A percentile compares a stretch with the other conserved stretches of the same genome.
Conservation (phyloP, 306 rosid genomes). For the Cucumis melo region DNA sequence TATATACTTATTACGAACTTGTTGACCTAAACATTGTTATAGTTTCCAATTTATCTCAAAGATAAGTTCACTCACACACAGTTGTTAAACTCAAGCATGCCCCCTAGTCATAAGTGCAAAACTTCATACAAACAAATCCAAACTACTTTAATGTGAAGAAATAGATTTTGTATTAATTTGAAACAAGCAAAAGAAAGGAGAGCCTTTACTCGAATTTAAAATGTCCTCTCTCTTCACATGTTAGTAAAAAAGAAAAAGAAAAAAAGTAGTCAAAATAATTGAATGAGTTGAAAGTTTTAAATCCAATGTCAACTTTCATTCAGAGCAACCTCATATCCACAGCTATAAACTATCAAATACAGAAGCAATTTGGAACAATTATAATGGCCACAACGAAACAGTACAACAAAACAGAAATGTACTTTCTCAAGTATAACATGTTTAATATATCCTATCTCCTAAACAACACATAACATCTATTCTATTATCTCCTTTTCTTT, state of each 20-base stretch:
- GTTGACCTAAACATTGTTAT: no score
- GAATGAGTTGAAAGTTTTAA: conserved; percentile 1
- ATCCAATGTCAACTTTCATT: neutral
- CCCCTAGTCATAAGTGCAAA: neutral
- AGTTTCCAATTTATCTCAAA: no score
- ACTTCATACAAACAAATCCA: neutral
- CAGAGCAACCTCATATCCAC: neutral
- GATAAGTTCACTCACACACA: no score
- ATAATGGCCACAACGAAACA: neutral
- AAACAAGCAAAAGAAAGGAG: neutral
- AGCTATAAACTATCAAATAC: neutral
- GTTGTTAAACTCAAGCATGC: no score
- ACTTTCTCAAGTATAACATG: neutral
- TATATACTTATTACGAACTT: no score
- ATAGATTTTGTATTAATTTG: no score
- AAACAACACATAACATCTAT: neutral
- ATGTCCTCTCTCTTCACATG: neutral
- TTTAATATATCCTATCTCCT: neutral
- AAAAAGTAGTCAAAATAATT: neutral
- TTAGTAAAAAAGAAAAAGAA: neutral
- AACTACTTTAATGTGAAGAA: no score
- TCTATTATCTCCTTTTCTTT: neutral
- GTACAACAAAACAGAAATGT: neutral
- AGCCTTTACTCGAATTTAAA: neutral
- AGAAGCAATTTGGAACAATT: neutral